Percentiles rank a stretch among this genome's conserved stretches.
Evolutionary conservation across 441 rosid genomes (phyloP).

Genomic region (Aleurites moluccanus): DNA sequence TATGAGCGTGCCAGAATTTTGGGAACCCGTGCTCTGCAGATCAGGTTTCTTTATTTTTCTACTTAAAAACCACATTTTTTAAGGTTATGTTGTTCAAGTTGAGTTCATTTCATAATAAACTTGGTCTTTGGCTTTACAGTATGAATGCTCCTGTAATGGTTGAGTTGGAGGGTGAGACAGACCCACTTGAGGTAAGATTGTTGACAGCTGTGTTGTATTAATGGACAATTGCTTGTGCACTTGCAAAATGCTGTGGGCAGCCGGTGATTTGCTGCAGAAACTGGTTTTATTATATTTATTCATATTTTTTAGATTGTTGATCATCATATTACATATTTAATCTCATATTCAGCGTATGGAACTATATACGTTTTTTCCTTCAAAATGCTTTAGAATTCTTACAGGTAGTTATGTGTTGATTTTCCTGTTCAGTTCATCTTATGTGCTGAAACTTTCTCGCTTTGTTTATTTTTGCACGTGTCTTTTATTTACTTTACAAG

Average conservation of each 20-base stretch:
- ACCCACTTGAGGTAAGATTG: slow-evolving; percentile 68
- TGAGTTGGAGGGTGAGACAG: slow-evolving; percentile 91
- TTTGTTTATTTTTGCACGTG: neutral
- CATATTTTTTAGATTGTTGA: neutral
- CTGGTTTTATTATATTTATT: neutral
- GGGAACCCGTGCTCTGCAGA: slow-evolving; percentile 81
- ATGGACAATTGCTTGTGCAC: neutral
- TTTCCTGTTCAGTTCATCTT: neutral
- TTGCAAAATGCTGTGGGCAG: neutral
- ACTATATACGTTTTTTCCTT: too few relatives aligned
- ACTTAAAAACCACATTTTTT: neutral
- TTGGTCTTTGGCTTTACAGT: slow-evolving; percentile 36
- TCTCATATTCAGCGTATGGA: neutral
- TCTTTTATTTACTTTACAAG: neutral
- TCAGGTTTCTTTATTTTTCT: slow-evolving; percentile 42
- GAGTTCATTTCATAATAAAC: neutral
- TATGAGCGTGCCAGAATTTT: slow-evolving; percentile 88
- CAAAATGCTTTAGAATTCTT: too few relatives aligned
- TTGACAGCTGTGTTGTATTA: neutral
- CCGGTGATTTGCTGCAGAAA: neutral
- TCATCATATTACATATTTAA: neutral
- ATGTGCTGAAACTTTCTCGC: neutral
- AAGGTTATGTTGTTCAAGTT: neutral
- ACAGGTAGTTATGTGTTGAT: neutral
- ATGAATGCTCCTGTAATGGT: slow-evolving; percentile 99